Percentiles rank a stretch among this genome's conserved stretches.
phyloP scores from a whole-genome alignment of 768 basidiomycete species.

The Tylopilus cervinicoccineus region DNA sequence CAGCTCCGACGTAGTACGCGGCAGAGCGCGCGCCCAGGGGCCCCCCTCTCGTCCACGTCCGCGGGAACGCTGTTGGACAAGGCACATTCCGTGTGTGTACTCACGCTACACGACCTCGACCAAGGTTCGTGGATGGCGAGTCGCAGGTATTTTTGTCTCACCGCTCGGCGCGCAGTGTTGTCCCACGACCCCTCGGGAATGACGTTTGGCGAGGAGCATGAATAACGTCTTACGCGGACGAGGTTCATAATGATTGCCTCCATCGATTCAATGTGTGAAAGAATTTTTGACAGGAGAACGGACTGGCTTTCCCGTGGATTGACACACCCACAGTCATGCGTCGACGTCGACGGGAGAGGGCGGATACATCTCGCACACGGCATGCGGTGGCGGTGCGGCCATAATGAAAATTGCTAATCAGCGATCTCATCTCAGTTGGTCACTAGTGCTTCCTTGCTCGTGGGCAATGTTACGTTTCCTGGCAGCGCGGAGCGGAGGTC shows the following conservation, averaged over 20 bases:
- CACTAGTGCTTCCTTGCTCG: constrained; percentile 21
- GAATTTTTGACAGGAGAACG: neutral
- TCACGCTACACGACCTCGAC: neutral
- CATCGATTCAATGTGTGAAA: neutral
- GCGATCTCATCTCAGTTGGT: constrained; percentile 27
- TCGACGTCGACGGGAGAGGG: constrained; percentile 8
- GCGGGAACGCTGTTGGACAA: constrained; percentile 19
- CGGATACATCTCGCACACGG: constrained; percentile 23
- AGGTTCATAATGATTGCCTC: neutral
- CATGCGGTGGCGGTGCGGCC: constrained; percentile 26
- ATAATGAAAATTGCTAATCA: constrained; percentile 27
- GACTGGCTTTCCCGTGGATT: constrained; percentile 17
- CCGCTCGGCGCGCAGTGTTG: neutral
- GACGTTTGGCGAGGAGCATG: constrained; percentile 9
- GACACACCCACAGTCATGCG: constrained; percentile 23
- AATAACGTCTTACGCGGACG: constrained; percentile 8
- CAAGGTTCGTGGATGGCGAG: constrained; percentile 7
- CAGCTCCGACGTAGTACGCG: constrained; percentile 7
- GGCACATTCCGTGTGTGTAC: constrained; percentile 1
- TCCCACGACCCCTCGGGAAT: constrained; percentile 18
- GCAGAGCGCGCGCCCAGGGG: constrained; percentile 3
- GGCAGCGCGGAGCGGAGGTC: constrained; percentile 18
- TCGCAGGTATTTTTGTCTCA: constrained; percentile 5
- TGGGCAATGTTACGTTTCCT: constrained; percentile 27
- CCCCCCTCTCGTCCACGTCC: constrained; percentile 12